phyloP scores from a whole-genome alignment of 2,329 filamentous ascomycete species.

The Colletotrichum viniferum region DNA sequence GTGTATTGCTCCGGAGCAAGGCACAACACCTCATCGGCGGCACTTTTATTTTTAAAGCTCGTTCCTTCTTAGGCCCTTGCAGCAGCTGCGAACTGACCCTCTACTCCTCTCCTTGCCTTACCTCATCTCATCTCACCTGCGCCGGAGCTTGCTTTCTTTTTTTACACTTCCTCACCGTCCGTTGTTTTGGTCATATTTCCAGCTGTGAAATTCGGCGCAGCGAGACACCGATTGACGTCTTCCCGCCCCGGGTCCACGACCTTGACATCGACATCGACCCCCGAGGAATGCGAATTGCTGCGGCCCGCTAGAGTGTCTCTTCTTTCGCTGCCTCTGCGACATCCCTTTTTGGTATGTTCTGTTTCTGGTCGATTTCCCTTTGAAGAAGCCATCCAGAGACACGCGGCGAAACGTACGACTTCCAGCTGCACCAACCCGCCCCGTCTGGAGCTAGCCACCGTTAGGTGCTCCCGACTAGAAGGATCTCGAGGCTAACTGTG shows the following conservation, averaged over 20 bases:
- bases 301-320: constrained; percentile 9
- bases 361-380: neutral
- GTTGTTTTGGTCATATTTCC: neutral
- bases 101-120: neutral
- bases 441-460: constrained; percentile 4
- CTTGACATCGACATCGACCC: neutral
- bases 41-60: neutral
- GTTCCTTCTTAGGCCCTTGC: neutral
- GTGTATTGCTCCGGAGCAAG: neutral
- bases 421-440: neutral
- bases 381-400: constrained; percentile 4
- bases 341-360: neutral
- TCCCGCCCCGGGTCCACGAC: neutral
- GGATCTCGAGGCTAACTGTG: neutral
- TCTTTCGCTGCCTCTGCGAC: neutral
- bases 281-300: neutral
- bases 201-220: neutral
- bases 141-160: neutral
- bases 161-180: neutral
- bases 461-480: constrained; percentile 4
- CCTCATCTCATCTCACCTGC: neutral
- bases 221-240: neutral
- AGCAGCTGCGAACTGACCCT: neutral
- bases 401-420: constrained; percentile 9
- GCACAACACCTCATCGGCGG: neutral